Evolutionary conservation across 495 filamentous ascomycete genomes (phyloP), one percentile per base, ranked within the genome.

Genomic region (Lasiosphaeris hirsuta): DNA sequence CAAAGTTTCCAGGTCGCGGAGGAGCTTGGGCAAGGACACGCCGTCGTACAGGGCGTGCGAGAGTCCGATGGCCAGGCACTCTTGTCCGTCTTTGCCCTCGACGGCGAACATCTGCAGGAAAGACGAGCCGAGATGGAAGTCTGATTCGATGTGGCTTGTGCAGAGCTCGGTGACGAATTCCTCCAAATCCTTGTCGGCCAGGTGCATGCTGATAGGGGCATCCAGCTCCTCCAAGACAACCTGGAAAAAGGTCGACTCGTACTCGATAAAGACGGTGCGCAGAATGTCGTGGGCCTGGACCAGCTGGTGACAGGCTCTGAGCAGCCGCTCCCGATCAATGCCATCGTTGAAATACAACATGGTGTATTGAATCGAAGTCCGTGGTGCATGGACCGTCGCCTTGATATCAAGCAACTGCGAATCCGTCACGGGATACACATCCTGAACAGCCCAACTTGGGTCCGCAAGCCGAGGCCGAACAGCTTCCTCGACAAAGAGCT

Each of bases 21-120:
- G 76, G n/a, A 90, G 80, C 15, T 73, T 74, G 0, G 86, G 79
- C 6, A 90, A 75, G 61, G 81, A 89, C 0, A 89, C 77, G 34
- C 85, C 87, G 58, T 90, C 87, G 60, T 86, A 90, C 50, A 90
- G 86, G 1, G 87, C 84, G 65, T 90, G 87, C 0, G 86, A 89
- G 7, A 90, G 75, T 2, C 85, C 78, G 43, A 90, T 72, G 54
- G 82, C 68, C 37, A 90, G 84, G 17, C 79, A 81, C 62, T 82
- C 72, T 37, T 78, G 66, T 13, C 69, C 75, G 10, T 67, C 64
- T 40, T 74, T 75, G 56, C 76, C 38, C 6, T 41, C 73, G 52
- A 86, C 73, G 39, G 84, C 73, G 39, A 81, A 75, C 66, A 87
- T 84, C 49, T 84, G 79, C 30, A 88, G 73, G 48, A 83, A 85